These are phyloP conservation scores for Colletotrichum lupini DNA, from an alignment of 2,329 filamentous ascomycete genomes.

Conservation along the genomic window DNA sequence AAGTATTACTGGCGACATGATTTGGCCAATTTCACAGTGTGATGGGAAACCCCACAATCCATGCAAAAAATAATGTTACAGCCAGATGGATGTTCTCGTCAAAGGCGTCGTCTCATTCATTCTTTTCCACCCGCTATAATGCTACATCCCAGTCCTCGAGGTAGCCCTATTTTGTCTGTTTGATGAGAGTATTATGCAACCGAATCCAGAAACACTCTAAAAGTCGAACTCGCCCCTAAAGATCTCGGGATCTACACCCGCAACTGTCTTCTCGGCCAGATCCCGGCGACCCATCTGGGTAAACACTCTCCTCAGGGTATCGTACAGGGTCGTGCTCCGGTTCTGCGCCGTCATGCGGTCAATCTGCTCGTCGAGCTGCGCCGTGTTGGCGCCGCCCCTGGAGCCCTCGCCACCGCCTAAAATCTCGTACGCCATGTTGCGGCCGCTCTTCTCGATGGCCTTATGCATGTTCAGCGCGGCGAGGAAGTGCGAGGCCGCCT, in stretches of 20 bases:
- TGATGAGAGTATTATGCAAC: neutral
- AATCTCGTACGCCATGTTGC: conserved; percentile 85
- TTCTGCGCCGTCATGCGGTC: conserved; percentile 94
- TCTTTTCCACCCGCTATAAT: neutral
- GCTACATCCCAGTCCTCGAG: neutral
- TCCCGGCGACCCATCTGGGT: conserved; percentile 93
- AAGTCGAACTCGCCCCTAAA: conserved; percentile 95
- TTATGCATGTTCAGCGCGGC: conserved; percentile 96
- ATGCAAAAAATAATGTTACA: neutral
- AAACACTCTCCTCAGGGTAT: conserved; percentile 94
- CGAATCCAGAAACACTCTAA: conserved; percentile 43
- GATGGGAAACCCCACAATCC: neutral
- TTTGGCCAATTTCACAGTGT: no score
- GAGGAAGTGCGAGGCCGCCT: conserved; percentile 92
- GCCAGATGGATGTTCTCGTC: neutral
- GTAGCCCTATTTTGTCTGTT: neutral
- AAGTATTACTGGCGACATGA: no score
- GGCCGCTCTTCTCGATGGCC: conserved; percentile 86
- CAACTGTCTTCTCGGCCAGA: conserved; percentile 86
- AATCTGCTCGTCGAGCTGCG: conserved; percentile 73
- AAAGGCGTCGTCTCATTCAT: conserved; percentile 5
- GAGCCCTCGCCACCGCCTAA: conserved; percentile 63
- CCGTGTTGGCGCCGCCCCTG: conserved; percentile 55
- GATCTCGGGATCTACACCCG: conserved; percentile 88
- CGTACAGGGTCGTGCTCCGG: conserved; percentile 95